These are phyloP conservation scores for Gaeumannomyces tritici DNA, from an alignment of 2,329 filamentous ascomycete genomes.

Conservation along the genomic window DNA sequence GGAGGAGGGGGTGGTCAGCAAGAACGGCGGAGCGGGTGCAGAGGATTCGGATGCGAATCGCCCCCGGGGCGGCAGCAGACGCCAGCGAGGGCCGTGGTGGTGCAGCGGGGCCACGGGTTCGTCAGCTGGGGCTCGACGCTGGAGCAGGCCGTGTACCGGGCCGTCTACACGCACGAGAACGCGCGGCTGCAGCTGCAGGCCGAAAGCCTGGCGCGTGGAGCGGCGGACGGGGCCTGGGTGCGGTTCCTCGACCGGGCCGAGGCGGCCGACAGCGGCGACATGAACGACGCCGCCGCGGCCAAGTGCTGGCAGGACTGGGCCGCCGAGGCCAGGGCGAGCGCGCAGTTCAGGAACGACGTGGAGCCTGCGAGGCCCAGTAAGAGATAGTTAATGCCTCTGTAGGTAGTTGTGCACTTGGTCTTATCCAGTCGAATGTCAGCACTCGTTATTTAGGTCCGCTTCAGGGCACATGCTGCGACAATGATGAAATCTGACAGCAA, in stretches of 20 bases:
- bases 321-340: neutral
- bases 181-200: conserved; percentile 2
- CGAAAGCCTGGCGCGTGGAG: neutral
- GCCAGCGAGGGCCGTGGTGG: conserved; percentile 3
- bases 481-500: no score
- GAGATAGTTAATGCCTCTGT: no score
- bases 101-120: conserved; percentile 13
- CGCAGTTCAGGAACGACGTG: neutral
- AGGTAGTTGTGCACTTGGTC: no score
- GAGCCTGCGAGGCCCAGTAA: neutral
- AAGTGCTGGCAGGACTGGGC: neutral
- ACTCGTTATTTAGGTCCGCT: neutral
- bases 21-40: neutral
- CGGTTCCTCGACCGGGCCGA: neutral
- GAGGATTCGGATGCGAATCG: neutral
- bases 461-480: neutral
- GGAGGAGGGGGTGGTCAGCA: neutral
- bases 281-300: neutral
- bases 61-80: no score
- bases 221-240: neutral
- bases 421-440: no score
- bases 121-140: conserved; percentile 7
- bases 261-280: neutral
- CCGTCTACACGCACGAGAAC: conserved; percentile 6
- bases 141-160: conserved; percentile 9